These are phyloP conservation scores for Fonsecaea multimorphosa DNA, from an alignment of 2,329 filamentous ascomycete species.

Conservation along the genomic window DNA sequence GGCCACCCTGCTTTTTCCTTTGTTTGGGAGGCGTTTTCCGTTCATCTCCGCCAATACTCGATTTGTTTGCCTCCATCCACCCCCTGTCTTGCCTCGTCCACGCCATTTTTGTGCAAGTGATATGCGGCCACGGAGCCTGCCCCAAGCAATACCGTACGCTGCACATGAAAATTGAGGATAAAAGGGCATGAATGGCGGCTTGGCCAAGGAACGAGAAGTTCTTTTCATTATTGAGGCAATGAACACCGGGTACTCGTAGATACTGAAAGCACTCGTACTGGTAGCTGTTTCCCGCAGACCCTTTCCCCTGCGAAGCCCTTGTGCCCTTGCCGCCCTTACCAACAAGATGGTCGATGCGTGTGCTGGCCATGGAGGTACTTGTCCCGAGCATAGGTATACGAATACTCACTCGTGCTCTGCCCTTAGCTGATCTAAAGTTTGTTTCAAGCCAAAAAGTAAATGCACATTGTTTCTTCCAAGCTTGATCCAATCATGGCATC, in stretches of 20 bases:
- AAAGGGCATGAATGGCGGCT: too few relatives aligned
- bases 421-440: not conserved
- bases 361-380: too few relatives aligned
- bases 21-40: constrained; percentile 11
- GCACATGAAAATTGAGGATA: too few relatives aligned
- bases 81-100: constrained; percentile 13
- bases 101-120: constrained; percentile 12
- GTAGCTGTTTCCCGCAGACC: too few relatives aligned
- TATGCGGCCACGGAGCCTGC: not conserved
- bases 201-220: too few relatives aligned
- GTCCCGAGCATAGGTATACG: not conserved
- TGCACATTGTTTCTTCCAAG: not conserved
- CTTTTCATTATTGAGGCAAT: too few relatives aligned
- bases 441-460: not conserved
- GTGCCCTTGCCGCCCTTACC: too few relatives aligned
- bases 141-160: not conserved
- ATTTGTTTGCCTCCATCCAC: constrained; percentile 1
- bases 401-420: not conserved
- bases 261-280: too few relatives aligned
- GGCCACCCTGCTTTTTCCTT: constrained; percentile 5
- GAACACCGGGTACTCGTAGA: too few relatives aligned
- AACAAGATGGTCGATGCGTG: too few relatives aligned
- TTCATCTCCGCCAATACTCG: constrained; percentile 20
- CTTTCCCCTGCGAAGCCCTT: too few relatives aligned
- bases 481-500: not conserved